Conservation (phyloP, 441 rosid genomes). For the Eugenia klotzschiana region DNA sequence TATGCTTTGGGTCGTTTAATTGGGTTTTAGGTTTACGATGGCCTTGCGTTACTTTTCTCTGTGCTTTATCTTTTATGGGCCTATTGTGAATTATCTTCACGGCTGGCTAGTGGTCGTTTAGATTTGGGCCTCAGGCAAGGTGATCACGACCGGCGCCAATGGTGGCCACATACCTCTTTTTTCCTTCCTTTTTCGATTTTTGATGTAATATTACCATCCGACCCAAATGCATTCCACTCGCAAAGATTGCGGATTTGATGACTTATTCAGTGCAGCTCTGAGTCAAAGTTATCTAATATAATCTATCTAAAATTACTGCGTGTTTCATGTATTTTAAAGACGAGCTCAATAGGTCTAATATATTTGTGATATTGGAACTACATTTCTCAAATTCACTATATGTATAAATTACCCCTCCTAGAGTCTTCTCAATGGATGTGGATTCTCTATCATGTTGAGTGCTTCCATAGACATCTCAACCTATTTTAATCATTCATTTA, state of each 20-base stretch:
- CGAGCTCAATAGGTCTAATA: background rate
- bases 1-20: background rate
- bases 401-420: background rate
- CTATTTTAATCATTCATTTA: background rate
- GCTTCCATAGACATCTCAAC: background rate
- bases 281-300: background rate
- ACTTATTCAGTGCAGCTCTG: background rate
- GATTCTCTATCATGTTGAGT: background rate
- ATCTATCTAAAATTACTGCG: background rate
- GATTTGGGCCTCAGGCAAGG: background rate
- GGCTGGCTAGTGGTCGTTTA: background rate
- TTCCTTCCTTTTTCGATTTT: too few relatives aligned
- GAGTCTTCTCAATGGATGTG: background rate
- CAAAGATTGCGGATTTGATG: background rate
- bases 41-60: background rate
- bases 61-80: too few relatives aligned
- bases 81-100: background rate
- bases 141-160: background rate
- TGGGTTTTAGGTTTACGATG: background rate
- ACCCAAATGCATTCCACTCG: background rate
- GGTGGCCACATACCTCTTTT: background rate
- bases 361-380: background rate
- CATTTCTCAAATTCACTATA: background rate
- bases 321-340: background rate
- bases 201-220: background rate